Evolutionary conservation across 108 stramenopile genomes (phyloP), one percentile per base, ranked within the genome.

Genomic region (Pseudonitzschia multiseries): DNA sequence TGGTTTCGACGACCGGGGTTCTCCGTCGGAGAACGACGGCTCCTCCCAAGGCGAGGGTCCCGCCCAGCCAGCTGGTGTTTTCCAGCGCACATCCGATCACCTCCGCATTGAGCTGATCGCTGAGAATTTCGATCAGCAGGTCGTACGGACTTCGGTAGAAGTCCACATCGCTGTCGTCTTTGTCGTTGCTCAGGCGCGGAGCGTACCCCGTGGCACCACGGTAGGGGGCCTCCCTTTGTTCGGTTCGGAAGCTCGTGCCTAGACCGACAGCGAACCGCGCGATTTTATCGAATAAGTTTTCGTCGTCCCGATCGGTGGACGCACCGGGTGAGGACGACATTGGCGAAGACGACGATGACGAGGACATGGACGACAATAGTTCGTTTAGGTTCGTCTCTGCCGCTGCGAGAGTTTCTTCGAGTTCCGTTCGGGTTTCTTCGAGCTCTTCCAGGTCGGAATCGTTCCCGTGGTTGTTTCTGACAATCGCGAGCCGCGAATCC

Each of bases 181-280:
- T 86, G 15, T 8, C 22, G 15, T 48, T 27, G 61, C 22, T 62
- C 2, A 86, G 54, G 28, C 71, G 75, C 18, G 93, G 84, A 42
- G 82, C 81, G 62, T 91, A 94, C 15, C 93, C 93, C 67, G 81
- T 90, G 27, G 90, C 93, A 61, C 93, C 93, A 53, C 88, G 89
- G 70, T 92, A 92, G 1, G 92, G 92, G 46, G 93, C 78, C 15
- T 65, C 71, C 57, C 80, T 85, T 63, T 63, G 62, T 33, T 63
- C 40, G 17, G 31, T 40, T 21, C 40, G 22, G 18, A 6, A 41
- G 12, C 15, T 21, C 22, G 69, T 65, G 28, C 73, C 70, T 42
- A 79, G 17, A n/a, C 75, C 44, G 26, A 71, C 69, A 1, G 77
- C 50, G 61, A 53, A 74, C 41, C 71, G 24, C 17, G 72, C 75